Evolutionary conservation across 2,329 filamentous ascomycete species (phyloP), one percentile per base, ranked within the genome.

Genomic region (Monosporascus sp.): DNA sequence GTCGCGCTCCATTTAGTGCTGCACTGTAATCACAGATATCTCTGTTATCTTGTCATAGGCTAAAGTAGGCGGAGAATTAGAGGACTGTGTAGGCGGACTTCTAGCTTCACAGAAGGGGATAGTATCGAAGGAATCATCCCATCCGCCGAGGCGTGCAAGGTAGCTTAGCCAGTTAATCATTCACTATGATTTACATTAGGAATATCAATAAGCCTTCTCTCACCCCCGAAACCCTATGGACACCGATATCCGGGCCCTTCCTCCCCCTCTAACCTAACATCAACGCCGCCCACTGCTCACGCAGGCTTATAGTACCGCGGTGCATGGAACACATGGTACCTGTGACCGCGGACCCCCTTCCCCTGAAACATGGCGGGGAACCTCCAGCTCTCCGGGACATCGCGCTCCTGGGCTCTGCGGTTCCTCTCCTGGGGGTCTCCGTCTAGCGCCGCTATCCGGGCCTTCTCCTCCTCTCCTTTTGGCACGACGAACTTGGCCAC

Each of bases 291-390:
- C 47, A 6, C 45, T 46, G 22, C 41, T 51, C 49, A 53, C 48
- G 57, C 50, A 56, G 52, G 59, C 41, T 66, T 69, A 58, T 72
- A 87, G 67, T 94, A 96, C 68, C 89, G 81, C 48, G 91, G 92
- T 74, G 95, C 90, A 61, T 96, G 81, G 72, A 99, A 97, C 31
- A 97, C 94, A 70, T 99, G 94, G 71, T 97, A 99, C 55, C 79
- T 75, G 72, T 99, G 94, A 5, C 90, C 94, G 55, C 94, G 79
- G 5, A 96, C 90, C 47, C 94, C 94, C 59, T 92, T 72, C 0
- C 91, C 93, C 60, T 82, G 84, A 74, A 99, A 97, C 69, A 94
- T 68, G 15, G 79, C 79, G 1, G 94, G 94, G 78, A 97, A 99
- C 55, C 88, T 81, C 75, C 85, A 83, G 15, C 89, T 91, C 56